Evolutionary conservation across 2,329 filamentous ascomycete species (phyloP), one percentile per base, ranked within the genome.

Genomic region (Clonostachys chloroleuca): DNA sequence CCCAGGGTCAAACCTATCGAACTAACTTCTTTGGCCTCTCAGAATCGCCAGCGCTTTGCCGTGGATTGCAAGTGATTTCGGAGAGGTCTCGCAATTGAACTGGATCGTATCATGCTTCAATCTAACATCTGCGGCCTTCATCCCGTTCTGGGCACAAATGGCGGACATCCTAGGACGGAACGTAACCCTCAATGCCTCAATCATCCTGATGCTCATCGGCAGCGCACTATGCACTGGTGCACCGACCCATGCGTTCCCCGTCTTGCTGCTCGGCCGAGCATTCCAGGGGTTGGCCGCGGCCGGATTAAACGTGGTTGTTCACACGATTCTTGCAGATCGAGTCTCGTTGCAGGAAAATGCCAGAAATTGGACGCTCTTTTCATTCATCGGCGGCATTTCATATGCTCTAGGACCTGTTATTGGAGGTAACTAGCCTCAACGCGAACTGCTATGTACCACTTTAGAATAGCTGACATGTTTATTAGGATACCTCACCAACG

Each of bases 81-180:
- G 72, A 50, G 59, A 81, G 56, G 58, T 81, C 5, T 71, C 76
- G 16, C 76, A 84, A 54, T 69, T 85, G 3, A 86, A 84, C 56
- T 87, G 83, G 82, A 84, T 89, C 56, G 78, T 87, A 16, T 83
- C 84, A 1, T 72, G 82, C 7, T 88, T 86, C 62, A 87, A 83
- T 45, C 68, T 89, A 13, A 84, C 82, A 1, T 80, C 80, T 0
- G 83, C 84, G 2, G 77, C 83, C 2, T 87, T 86, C 52, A 81
- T 87, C 9, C 83, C 83, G 5, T 76, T 79, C 45, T 86, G 82
- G 65, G 81, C 78, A 2, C 83, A 86, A 54, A 70, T 83, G 41
- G 75, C 80, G 14, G 81, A 87, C 52, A 73, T 86, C 30, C 86
- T 84, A 53, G 84, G 84, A 14, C 75, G 84, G 3, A 78, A 86